Percentiles rank a stretch among this genome's conserved stretches.
These are phyloP conservation scores for Teratosphaeria epicoccoides DNA, from an alignment of 2,329 filamentous ascomycete species.

Conservation along the genomic window DNA sequence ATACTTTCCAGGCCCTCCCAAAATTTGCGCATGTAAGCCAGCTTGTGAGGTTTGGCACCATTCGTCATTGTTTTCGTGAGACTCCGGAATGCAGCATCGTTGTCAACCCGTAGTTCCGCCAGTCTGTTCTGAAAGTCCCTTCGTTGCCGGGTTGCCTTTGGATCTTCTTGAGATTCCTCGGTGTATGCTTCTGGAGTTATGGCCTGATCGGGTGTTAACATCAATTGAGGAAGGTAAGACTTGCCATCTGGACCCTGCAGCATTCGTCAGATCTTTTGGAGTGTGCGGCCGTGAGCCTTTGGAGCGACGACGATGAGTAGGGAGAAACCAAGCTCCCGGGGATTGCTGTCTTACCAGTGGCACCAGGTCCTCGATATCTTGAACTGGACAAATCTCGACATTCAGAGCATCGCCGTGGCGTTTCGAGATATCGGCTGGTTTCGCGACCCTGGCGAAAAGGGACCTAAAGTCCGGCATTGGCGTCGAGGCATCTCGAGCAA, in stretches of 20 bases:
- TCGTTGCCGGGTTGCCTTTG: slow-evolving; percentile 1
- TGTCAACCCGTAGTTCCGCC: slow-evolving; percentile 43
- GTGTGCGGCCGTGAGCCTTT: neutral
- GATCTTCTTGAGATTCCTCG: slow-evolving; percentile 5
- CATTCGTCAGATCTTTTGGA: neutral
- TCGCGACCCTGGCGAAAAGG: slow-evolving; percentile 34
- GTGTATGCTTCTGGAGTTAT: slow-evolving; percentile 19
- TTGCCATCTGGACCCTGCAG: slow-evolving; percentile 21
- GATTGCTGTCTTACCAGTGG: slow-evolving; percentile 9
- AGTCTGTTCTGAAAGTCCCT: slow-evolving; percentile 25
- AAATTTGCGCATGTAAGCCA: slow-evolving; percentile 50
- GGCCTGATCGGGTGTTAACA: slow-evolving; percentile 11
- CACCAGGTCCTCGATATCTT: slow-evolving; percentile 32
- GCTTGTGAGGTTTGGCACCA: slow-evolving; percentile 33
- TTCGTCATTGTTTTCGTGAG: slow-evolving; percentile 39
- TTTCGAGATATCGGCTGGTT: slow-evolving; percentile 31
- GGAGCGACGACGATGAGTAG: no score
- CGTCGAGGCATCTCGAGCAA: slow-evolving; percentile 10
- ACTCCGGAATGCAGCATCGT: slow-evolving; percentile 48
- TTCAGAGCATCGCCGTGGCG: slow-evolving; percentile 34
- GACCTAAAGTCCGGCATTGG: slow-evolving; percentile 31
- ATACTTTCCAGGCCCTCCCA: slow-evolving; percentile 49
- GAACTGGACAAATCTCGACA: slow-evolving; percentile 28
- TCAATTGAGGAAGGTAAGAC: slow-evolving; percentile 29
- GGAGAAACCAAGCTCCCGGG: no score